Conservation (phyloP, 1,284 basidiomycete species). For the Tilletiaria anomala region DNA sequence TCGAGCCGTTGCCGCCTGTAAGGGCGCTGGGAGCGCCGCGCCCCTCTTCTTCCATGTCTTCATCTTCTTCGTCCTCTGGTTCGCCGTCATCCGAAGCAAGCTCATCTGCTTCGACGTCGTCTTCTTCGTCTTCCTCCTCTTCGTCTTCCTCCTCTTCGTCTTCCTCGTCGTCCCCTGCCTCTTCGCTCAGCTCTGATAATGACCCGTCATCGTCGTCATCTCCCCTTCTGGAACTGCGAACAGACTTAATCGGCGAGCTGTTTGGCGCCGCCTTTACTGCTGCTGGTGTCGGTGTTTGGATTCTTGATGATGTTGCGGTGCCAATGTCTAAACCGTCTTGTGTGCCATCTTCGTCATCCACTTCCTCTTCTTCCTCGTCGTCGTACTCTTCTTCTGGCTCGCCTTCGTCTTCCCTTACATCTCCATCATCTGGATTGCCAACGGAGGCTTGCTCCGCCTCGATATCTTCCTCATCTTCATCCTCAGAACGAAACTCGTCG, state of each 20-base stretch:
- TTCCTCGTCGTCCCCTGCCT: neutral
- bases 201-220: neutral
- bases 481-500: slow-evolving; percentile 7
- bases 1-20: too few species aligned
- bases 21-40: too few species aligned
- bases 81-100: slow-evolving; percentile 5
- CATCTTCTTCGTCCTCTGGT: slow-evolving; percentile 15
- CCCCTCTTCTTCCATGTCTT: too few species aligned
- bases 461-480: neutral
- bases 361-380: slow-evolving; percentile 3
- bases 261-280: neutral
- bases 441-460: neutral
- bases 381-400: slow-evolving; percentile 4
- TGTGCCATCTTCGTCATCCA: slow-evolving; percentile 6
- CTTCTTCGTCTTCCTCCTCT: slow-evolving; percentile 4
- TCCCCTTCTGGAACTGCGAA: too few species aligned
- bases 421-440: neutral
- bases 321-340: too few species aligned
- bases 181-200: neutral
- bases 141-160: slow-evolving; percentile 1
- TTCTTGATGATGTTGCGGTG: neutral
- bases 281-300: neutral
- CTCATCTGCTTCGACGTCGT: neutral
- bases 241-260: neutral
- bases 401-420: neutral